Conservation (phyloP, 2,329 filamentous ascomycete genomes). For the Aspergillus fischeri region DNA sequence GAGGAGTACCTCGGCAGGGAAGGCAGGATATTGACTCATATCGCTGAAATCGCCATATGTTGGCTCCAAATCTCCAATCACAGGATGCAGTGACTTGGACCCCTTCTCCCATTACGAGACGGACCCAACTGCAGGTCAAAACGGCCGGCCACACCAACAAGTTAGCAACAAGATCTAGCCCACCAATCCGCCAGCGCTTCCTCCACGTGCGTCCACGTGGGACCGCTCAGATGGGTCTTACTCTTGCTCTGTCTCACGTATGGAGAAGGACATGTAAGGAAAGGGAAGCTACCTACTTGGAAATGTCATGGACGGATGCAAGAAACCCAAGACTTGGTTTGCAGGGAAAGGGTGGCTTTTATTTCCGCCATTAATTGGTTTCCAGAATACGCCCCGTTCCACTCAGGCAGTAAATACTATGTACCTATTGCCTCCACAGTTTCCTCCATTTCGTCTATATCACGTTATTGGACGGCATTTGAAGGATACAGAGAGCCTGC, state of each 20-base stretch:
- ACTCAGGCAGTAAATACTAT: not conserved
- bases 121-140: constrained; percentile 4
- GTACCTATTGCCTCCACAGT: not conserved
- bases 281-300: constrained; percentile 23
- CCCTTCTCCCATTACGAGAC: not conserved
- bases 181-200: constrained; percentile 10
- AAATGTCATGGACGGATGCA: constrained; percentile 21
- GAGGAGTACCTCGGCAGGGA: not conserved
- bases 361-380: not conserved
- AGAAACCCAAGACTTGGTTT: not conserved
- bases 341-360: not conserved
- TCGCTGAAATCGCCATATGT: not conserved
- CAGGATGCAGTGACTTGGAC: not conserved
- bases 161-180: constrained; percentile 2
- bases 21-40: not conserved
- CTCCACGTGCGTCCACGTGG: constrained; percentile 36
- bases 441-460: too few relatives aligned
- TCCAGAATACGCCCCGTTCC: not conserved
- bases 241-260: constrained; percentile 1
- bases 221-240: constrained; percentile 28
- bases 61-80: not conserved
- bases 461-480: too few relatives aligned
- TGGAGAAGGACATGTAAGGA: not conserved
- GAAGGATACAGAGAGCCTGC: too few relatives aligned
- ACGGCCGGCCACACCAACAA: constrained; percentile 4